Conservation (phyloP, 2,329 filamentous ascomycete species). For the Calonectria ilicicola region DNA sequence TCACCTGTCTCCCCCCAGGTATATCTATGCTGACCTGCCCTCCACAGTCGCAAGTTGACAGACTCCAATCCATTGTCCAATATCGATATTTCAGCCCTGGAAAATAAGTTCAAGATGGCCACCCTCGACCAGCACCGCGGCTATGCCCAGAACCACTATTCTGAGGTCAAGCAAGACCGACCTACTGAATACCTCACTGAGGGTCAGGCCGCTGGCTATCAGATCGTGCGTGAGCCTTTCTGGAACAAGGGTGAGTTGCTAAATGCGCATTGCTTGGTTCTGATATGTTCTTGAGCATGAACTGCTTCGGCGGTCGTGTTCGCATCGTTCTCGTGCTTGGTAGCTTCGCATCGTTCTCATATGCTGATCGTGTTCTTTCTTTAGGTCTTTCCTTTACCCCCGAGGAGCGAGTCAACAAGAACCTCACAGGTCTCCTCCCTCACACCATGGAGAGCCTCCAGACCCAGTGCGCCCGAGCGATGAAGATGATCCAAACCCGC, state of each 20-base stretch:
- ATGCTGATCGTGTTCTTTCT: background rate
- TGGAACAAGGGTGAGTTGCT: conserved; percentile 73
- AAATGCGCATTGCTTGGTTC: conserved; percentile 25
- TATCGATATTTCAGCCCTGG: conserved; percentile 67
- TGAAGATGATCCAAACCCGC: conserved; percentile 80
- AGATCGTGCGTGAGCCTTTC: conserved; percentile 70
- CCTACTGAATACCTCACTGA: conserved; percentile 66
- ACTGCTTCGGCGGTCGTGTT: background rate
- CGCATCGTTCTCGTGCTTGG: background rate
- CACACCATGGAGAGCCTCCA: conserved; percentile 72
- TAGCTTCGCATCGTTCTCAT: background rate
- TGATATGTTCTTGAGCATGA: background rate
- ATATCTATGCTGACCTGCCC: conserved; percentile 62
- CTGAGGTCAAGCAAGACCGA: conserved; percentile 65
- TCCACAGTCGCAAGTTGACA: conserved; percentile 62
- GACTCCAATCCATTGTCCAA: conserved; percentile 67
- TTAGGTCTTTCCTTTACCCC: conserved; percentile 73
- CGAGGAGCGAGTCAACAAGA: conserved; percentile 72
- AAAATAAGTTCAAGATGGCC: conserved; percentile 71
- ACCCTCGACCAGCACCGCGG: conserved; percentile 71
- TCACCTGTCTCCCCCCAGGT: conserved; percentile 56
- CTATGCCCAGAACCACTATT: conserved; percentile 68
- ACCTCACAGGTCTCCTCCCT: conserved; percentile 74
- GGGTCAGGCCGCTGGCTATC: conserved; percentile 67
- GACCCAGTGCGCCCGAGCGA: conserved; percentile 73